Base-by-base conservation (phyloP, 1,139 yeast species). In the Taphrina pruni region DNA sequence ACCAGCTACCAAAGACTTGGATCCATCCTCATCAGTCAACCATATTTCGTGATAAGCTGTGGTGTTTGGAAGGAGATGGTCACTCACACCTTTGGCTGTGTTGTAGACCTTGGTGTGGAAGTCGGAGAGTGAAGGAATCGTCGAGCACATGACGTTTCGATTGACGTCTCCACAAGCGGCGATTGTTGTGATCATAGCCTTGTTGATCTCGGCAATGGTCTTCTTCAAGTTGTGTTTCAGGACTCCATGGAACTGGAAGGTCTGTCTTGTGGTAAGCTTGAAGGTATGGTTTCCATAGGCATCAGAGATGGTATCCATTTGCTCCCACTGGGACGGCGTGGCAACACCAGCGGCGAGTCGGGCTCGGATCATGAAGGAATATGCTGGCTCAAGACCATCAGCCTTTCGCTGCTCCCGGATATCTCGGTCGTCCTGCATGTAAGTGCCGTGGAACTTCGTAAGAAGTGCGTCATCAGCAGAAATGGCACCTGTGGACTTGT, bases 91-190 rank as follows among this genome's bases (percentile, higher is more conserved):
- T 43, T 86, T 77, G 51, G 96, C 92, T 69, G 85, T 79, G 20
- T 83, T 82, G 56, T 88, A 83, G 73, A 93, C 84, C 80, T 92
- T 95, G 50, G 82, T 80, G 78, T 93, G 98, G 69, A 93, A 84
- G 77, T 87, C 87, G 65, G 94, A 90, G 77, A 91, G 91, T 60
- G 85, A 85, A 35, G 98, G 97, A 64, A 91, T 83, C 12, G 97
- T 97, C 72, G 95, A 86, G 70, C 90, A 84, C 88, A 93, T 93
- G 65, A 93, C 97, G 78, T 93, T 93, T 85, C 98, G 89, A 81
- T 91, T 90, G 56, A 93, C 98, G 81, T 94, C 99, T 83, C 99
- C 99, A 84, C 97, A 93, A 1, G 98, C 99, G 72, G 97, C 98
- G 71, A 94, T 85, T 14, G 98, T 93, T 77, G 94, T 98, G 87